Conservation (phyloP, 495 filamentous ascomycete species). For the Penicillium odoratum region DNA sequence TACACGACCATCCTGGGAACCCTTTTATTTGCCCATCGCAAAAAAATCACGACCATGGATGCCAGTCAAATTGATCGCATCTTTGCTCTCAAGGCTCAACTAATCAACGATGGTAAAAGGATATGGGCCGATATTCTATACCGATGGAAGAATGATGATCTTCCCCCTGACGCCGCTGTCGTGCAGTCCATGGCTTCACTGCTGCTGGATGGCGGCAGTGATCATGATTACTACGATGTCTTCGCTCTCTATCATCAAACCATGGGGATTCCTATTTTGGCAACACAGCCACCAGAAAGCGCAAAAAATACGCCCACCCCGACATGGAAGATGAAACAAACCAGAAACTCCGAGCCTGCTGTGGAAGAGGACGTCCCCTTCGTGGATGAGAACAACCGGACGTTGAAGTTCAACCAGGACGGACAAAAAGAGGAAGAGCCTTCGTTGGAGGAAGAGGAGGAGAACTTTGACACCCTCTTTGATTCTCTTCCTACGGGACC, state of each 20-base stretch:
- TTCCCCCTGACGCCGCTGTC: slow-evolving; percentile 71
- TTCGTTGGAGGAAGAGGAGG: slow-evolving; percentile 24
- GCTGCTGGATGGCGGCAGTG: slow-evolving; percentile 57
- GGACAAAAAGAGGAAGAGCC: background rate
- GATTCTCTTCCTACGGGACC: slow-evolving; percentile 27
- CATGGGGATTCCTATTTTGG: slow-evolving; percentile 61
- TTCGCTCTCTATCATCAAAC: slow-evolving; percentile 74
- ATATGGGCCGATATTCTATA: slow-evolving; percentile 79
- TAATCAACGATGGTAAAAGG: slow-evolving; percentile 58
- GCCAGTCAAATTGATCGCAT: slow-evolving; percentile 37
- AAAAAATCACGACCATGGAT: slow-evolving; percentile 27
- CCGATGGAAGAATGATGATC: slow-evolving; percentile 66
- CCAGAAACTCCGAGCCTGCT: background rate
- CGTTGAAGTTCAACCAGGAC: slow-evolving; percentile 4
- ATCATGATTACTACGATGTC: slow-evolving; percentile 65
- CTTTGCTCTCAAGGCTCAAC: slow-evolving; percentile 28
- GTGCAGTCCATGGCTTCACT: slow-evolving; percentile 75
- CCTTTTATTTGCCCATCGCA: slow-evolving; percentile 44
- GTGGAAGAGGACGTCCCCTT: slow-evolving; percentile 30
- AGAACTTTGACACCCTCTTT: slow-evolving; percentile 39
- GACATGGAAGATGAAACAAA: background rate
- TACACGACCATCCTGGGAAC: slow-evolving; percentile 81
- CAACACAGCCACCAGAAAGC: slow-evolving; percentile 25
- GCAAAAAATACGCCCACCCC: background rate
- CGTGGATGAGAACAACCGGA: slow-evolving; percentile 26